Evolutionary conservation across 75 land plant species (phyloP), one percentile per base, ranked within the genome.

Genomic region (Azolla pinnata): DNA sequence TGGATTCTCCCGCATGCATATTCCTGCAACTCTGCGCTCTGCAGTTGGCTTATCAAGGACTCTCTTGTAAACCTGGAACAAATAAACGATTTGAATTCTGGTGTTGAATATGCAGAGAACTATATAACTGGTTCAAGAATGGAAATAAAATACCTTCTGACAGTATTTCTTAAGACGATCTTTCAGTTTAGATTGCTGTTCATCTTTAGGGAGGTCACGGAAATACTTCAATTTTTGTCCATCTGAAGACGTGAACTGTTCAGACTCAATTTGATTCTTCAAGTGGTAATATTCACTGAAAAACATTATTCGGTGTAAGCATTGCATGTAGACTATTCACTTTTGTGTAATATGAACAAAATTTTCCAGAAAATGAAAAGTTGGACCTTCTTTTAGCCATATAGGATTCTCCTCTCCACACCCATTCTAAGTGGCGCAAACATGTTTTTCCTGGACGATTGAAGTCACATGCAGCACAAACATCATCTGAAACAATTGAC

Each of bases 381-480:
- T 19, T 16, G 10, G 29, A 95, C 99, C 99, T 89, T 70, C 75
- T 83, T 66, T 81, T 95, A 29, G 83, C 90, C 78, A 70, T 79
- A 52, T 59, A 95, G 18, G 75, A 71, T 63, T 95, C 99, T 34
- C 99, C 99, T 63, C 99, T 83, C 99, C 99, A 95, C 51, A 95
- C 96, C 99, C 99, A 95, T 70, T 95, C 96, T 76, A 95, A 80
- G 46, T 83, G 82, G n/a, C 99, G 80, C 1, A 95, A 76, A 60
- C 99, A 95, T 57, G 75, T 89, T 66, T 95, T 95, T 30, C 83
- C 96, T 29, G 99, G 96, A 26, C 99, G 99, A 62, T 95, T 95
- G 69, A 95, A 95, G 74, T 95, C 99, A 75, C 99, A 95, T 44
- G 99, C 90, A 44, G 99, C 93, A 63, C 99, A 95, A 28, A 81